Conservation (phyloP, 2,329 filamentous ascomycete genomes). For the Ophiostoma perfectum region DNA sequence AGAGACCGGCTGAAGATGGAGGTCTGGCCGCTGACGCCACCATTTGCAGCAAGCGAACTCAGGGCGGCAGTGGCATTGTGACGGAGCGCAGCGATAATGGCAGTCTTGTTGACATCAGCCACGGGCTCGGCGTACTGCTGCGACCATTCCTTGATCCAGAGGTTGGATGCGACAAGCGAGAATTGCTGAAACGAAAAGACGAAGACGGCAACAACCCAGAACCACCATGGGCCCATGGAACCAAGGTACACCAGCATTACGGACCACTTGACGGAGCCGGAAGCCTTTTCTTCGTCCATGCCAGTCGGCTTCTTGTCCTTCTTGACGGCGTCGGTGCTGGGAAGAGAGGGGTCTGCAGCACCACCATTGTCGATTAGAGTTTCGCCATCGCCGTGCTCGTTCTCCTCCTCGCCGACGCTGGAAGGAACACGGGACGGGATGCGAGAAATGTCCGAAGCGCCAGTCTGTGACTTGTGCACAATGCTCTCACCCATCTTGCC, state of each 20-base stretch:
- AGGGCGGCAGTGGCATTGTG: slow-evolving; percentile 15
- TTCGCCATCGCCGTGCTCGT: slow-evolving; percentile 47
- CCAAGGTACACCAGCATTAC: slow-evolving; percentile 80
- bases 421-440: slow-evolving; percentile 74
- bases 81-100: neutral
- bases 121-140: slow-evolving; percentile 66
- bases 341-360: slow-evolving; percentile 42
- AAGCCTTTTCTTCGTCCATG: slow-evolving; percentile 71
- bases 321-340: slow-evolving; percentile 39
- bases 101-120: slow-evolving; percentile 11
- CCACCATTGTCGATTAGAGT: slow-evolving; percentile 50
- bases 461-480: slow-evolving; percentile 62
- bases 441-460: slow-evolving; percentile 64
- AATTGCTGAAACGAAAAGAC: slow-evolving; percentile 81
- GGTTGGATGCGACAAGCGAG: slow-evolving; percentile 77
- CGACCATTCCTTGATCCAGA: slow-evolving; percentile 95
- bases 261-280: slow-evolving; percentile 79
- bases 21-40: slow-evolving; percentile 11
- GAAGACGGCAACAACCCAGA: slow-evolving; percentile 71
- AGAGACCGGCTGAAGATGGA: slow-evolving; percentile 21
- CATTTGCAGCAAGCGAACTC: slow-evolving; percentile 6
- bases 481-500: slow-evolving; percentile 85
- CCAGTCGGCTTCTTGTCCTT: slow-evolving; percentile 48
- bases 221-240: slow-evolving; percentile 96
- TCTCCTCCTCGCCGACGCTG: slow-evolving; percentile 61